These are phyloP conservation scores for Gossypium longicalyx DNA, from an alignment of 345 rosid genomes.

Conservation along the genomic window DNA sequence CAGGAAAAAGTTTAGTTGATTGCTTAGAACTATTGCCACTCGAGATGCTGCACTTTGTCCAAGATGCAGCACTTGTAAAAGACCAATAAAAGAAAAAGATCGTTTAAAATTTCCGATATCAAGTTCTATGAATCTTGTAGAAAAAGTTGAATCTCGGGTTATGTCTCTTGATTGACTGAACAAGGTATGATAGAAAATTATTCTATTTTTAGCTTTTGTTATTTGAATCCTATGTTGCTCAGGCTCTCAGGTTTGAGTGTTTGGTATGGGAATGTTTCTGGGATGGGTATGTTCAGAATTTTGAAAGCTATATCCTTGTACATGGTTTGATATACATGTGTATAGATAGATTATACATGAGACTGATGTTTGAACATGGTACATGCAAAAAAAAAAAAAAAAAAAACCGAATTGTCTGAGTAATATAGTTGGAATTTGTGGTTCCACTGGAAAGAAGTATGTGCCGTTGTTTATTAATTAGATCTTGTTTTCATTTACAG, in stretches of 20 bases:
- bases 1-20: background rate
- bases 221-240: background rate
- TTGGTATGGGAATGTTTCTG: background rate
- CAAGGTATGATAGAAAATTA: background rate
- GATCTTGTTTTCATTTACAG: slow-evolving; percentile 32
- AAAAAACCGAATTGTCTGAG: background rate
- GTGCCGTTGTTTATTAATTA: background rate
- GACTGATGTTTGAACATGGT: background rate
- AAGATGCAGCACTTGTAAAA: background rate
- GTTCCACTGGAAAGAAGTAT: background rate
- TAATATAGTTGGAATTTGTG: background rate
- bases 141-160: background rate
- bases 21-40: background rate
- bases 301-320: background rate
- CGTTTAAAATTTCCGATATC: background rate
- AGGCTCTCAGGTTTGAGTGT: background rate
- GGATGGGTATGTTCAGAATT: background rate
- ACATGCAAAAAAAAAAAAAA: background rate
- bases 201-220: background rate
- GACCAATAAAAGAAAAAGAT: background rate
- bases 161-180: background rate
- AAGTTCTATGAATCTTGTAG: background rate
- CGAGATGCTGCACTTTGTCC: background rate
- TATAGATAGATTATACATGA: background rate
- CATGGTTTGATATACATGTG: background rate